Conservation (phyloP, 148 eudicot species). For the Nyssa sinensis region DNA sequence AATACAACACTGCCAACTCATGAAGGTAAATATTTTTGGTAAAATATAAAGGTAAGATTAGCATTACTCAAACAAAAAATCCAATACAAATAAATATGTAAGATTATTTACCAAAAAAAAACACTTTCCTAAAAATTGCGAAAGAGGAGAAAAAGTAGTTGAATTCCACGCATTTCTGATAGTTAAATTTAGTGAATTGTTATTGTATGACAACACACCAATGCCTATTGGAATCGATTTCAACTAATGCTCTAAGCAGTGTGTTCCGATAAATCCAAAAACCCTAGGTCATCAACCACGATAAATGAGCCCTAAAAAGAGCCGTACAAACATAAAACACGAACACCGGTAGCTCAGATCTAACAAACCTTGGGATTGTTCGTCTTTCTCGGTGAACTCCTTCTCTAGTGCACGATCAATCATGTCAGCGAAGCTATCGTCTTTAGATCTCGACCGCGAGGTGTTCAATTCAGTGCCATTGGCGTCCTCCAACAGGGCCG, state of each 20-base stretch:
- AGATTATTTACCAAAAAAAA: not conserved
- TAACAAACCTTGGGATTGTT: slow-evolving; percentile 64
- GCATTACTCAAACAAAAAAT: too few relatives aligned
- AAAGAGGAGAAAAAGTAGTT: too few relatives aligned
- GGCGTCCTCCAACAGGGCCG: slow-evolving; percentile 1
- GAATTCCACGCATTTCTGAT: too few relatives aligned
- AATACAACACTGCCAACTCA: too few relatives aligned
- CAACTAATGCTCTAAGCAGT: not conserved
- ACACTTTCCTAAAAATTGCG: not conserved
- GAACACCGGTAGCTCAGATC: slow-evolving; percentile 32
- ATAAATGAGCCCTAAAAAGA: not conserved
- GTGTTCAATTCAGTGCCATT: slow-evolving; percentile 21
- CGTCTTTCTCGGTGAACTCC: slow-evolving; percentile 82
- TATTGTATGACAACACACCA: not conserved
- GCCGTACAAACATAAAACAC: not conserved
- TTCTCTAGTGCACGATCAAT: slow-evolving; percentile 95
- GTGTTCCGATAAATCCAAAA: slow-evolving; percentile 17
- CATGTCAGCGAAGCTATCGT: slow-evolving; percentile 81
- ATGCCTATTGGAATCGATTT: not conserved
- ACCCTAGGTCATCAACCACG: slow-evolving; percentile 14
- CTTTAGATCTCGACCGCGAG: slow-evolving; percentile 34
- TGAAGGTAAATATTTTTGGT: too few relatives aligned
- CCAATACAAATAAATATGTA: not conserved
- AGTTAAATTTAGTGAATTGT: not conserved
- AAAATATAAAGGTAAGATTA: too few relatives aligned